Evolutionary conservation across 805 yeast genomes (phyloP).

Genomic region (Dipodascopsis tothii): DNA sequence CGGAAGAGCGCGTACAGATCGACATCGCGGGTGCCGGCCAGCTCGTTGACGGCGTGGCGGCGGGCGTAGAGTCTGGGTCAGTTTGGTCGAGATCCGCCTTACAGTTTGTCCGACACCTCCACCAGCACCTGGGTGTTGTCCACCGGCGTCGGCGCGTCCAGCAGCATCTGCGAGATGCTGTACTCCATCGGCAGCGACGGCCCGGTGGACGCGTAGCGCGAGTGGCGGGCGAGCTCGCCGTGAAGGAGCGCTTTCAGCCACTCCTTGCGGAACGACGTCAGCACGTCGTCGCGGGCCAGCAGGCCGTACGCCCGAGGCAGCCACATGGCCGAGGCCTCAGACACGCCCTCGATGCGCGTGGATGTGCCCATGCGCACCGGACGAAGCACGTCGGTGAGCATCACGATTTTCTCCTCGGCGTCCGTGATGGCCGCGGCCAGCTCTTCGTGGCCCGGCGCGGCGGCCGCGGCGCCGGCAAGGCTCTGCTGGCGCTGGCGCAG

Average conservation of each 20-base stretch:
- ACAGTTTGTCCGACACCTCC: neutral
- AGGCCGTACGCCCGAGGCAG: conserved; percentile 22
- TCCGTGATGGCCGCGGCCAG: conserved; percentile 5
- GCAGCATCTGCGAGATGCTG: conserved; percentile 13
- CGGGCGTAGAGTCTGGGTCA: conserved; percentile 14
- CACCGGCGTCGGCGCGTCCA: conserved; percentile 2
- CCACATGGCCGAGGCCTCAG: conserved; percentile 16
- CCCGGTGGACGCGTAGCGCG: neutral
- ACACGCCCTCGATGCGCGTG: conserved; percentile 6
- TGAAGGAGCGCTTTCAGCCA: conserved; percentile 18
- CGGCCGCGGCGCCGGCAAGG: neutral
- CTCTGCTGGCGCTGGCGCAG: neutral
- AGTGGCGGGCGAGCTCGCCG: conserved; percentile 6
- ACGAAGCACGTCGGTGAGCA: conserved; percentile 11
- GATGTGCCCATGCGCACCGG: conserved; percentile 19
- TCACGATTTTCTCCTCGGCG: conserved; percentile 14
- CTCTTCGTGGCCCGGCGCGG: neutral
- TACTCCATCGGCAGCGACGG: conserved; percentile 19
- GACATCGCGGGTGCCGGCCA: conserved; percentile 16
- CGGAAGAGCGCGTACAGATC: conserved; percentile 21
- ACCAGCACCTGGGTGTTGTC: neutral
- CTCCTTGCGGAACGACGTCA: conserved; percentile 14
- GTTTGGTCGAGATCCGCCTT: no score
- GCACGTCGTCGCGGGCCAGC: conserved; percentile 7
- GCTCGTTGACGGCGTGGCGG: conserved; percentile 12